Base-by-base conservation (phyloP, 495 filamentous ascomycete genomes). In the Tirmania nivea region DNA sequence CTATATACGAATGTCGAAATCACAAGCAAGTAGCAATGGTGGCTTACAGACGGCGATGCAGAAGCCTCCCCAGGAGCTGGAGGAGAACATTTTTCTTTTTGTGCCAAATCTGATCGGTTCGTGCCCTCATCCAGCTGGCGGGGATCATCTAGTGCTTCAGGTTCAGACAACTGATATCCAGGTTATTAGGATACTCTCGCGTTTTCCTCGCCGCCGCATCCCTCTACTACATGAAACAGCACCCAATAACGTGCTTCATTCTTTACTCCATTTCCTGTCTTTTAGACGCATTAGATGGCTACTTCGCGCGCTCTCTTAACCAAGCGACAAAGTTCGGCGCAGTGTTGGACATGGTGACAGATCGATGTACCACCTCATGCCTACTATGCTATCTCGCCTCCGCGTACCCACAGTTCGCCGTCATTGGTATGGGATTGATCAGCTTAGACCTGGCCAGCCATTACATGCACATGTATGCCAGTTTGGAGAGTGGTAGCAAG, bases 181-280 rank as follows among this genome's bases (percentile, higher is more conserved):
- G 36, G 51, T 35, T 20, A 45, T 45, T 53, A 94, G 89, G 90
- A 58, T 96, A 96, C 69, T 74, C 71, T 54, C 83, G 90, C 59
- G 81, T 96, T 61, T 70, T 95, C 57, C 78, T 97, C 54, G 84
- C 89, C 56, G 70, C 94, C 56, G 85, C 84, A 39, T 93, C 88
- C 50, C 80, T 97, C 56, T 95, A 94, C 72, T 97, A 92, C 72
- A 96, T 96, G 90, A 87, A 88, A 20, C 75, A 95, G 34, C 90
- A 97, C 65, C 90, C 90, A 4, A 79, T 89, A 62, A 95, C 88
- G 21, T 96, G 90, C 70, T 85, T 83, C 52, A 60, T 86, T 50
- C 82, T 96, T 34, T 97, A 97, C 70, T 84, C 77, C 60, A 71
- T 94, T 50, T 94, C 86, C 19, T 97, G 92, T 67, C 74, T 95